These are phyloP conservation scores for Exophiala oligosperma DNA, from an alignment of 2,329 filamentous ascomycete genomes.

Conservation along the genomic window DNA sequence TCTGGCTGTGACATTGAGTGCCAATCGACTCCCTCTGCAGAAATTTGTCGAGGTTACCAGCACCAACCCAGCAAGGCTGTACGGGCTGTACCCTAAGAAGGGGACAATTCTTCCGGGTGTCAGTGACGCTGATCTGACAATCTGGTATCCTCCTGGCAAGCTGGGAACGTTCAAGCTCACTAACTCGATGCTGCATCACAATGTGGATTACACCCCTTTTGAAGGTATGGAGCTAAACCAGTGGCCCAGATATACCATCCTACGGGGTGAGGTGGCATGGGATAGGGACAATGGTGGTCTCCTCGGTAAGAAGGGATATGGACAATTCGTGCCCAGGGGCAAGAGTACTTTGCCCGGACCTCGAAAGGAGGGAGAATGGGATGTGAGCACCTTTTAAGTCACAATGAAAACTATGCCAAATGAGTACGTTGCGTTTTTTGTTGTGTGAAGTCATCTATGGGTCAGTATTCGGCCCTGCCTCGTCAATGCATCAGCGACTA, in stretches of 20 bases:
- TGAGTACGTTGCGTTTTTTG: neutral
- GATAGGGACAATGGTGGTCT: conserved; percentile 53
- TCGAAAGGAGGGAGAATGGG: conserved; percentile 33
- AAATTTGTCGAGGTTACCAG: conserved; percentile 57
- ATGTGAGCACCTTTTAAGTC: conserved; percentile 21
- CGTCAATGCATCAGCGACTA: neutral
- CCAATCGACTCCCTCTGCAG: conserved; percentile 43
- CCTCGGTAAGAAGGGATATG: conserved; percentile 50
- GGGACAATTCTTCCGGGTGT: conserved; percentile 52
- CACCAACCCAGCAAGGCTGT: conserved; percentile 59
- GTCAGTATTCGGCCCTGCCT: too few relatives aligned
- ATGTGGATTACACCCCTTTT: conserved; percentile 64
- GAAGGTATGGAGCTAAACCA: conserved; percentile 58
- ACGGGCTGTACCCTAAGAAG: conserved; percentile 55
- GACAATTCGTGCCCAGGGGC: conserved; percentile 50
- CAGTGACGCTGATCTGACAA: conserved; percentile 56
- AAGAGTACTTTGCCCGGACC: conserved; percentile 38
- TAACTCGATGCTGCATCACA: conserved; percentile 60
- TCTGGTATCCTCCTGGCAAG: conserved; percentile 55
- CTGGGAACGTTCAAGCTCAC: conserved; percentile 47
- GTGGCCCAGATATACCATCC: conserved; percentile 62
- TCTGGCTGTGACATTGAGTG: conserved; percentile 48
- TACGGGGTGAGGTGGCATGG: conserved; percentile 59
- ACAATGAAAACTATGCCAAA: neutral
- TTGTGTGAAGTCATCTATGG: neutral